Conservation (phyloP, 345 rosid species). For the Pugionium cornutum region DNA sequence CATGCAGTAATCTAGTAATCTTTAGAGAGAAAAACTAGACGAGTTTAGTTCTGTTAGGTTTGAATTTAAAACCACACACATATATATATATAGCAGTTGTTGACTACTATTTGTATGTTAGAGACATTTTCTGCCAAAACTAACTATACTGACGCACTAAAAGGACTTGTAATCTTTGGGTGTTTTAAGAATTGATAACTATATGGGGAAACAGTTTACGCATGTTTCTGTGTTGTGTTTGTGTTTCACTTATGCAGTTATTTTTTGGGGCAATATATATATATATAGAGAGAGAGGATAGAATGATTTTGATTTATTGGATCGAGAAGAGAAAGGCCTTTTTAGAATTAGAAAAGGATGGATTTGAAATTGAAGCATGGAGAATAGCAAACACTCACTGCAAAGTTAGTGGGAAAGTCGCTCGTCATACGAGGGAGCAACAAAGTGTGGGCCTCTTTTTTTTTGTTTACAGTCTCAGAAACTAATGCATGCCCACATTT, state of each 20-base stretch:
- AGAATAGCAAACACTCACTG: constrained; percentile 38
- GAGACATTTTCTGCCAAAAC: constrained; percentile 1
- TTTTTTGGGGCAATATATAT: no score
- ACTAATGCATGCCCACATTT: constrained; percentile 31
- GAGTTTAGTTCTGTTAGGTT: no score
- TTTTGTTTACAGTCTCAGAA: constrained; percentile 15
- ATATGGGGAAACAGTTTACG: constrained; percentile 23
- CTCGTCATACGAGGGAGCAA: constrained; percentile 40
- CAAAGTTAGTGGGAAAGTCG: constrained; percentile 39
- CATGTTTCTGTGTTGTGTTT: constrained; percentile 38
- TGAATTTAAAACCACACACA: neutral
- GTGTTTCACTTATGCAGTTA: neutral
- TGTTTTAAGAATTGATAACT: neutral
- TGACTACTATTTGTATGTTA: constrained; percentile 8
- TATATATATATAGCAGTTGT: neutral
- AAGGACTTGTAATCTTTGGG: neutral
- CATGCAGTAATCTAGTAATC: no score
- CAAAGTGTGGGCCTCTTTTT: constrained; percentile 37
- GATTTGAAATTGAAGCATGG: constrained; percentile 36
- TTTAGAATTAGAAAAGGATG: constrained; percentile 32
- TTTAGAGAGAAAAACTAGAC: neutral
- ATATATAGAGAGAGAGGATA: no score
- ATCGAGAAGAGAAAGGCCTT: constrained; percentile 37
- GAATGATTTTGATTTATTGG: neutral
- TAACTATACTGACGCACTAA: neutral